Base-by-base conservation (phyloP, 306 rosid genomes). In the Pyrus communis region DNA sequence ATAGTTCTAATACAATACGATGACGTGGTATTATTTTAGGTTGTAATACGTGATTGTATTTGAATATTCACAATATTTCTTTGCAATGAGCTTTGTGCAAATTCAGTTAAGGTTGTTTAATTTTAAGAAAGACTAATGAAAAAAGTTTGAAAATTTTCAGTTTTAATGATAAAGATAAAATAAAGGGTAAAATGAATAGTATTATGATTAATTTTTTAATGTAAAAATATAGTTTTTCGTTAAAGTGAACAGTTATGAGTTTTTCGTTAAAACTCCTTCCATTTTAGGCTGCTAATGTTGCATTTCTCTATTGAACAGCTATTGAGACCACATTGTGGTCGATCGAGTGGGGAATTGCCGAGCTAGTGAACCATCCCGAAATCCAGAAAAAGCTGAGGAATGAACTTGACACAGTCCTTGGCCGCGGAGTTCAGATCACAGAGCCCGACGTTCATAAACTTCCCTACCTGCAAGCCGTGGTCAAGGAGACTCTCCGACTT, bases 281-380 rank as follows among this genome's bases (percentile, higher is more conserved):
- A 25, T 25, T 43, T 42, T 61, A 25, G 52, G 17, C 12, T 7
- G 3, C 55, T 14, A 11, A 75, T 63, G 27, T 28, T 28, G 17
- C 15, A 8, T 22, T 60, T 71, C 19, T 69, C 0, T 64, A 15
- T 18, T 76, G 2, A 78, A 68, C 97, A 93, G 97, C 97, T 22
- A 93, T 93, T 52, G 98, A 93, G 45, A 93, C 98, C 52, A 93
- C 97, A 19, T 66, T 91, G 7, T 91, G 98, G 97, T 93, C 98
- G 18, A 86, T 93, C 25, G 98, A 93, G 35, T 93, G 98, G 98
- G 97, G 93, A 0, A 69, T 93, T 46, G 98, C 98, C 2, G 98
- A 88, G 81, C 90, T 93, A 4, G 98, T 91, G 86, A 93, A 93
- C 88, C 93, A 93, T 84, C 98, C 85, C 5, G 87, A 81, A 66